phyloP scores from a whole-genome alignment of 75 land plant species.

The Gnetum montanum region DNA sequence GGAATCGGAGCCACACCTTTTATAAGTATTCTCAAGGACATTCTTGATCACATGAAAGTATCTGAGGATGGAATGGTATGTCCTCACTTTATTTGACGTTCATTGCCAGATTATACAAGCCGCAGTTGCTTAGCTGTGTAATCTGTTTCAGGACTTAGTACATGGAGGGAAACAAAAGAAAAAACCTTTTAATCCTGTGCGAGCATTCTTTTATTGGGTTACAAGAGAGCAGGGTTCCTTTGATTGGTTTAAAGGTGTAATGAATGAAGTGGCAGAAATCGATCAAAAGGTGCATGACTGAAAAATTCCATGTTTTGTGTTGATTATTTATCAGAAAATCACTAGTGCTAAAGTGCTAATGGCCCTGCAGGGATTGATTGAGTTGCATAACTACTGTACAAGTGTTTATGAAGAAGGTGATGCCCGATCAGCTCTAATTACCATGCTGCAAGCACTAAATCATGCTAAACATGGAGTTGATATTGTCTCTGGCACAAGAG shows the following conservation, averaged over 20 bases:
- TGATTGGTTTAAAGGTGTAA: slow-evolving; percentile 24
- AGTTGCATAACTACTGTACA: slow-evolving; percentile 96
- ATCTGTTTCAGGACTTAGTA: not conserved
- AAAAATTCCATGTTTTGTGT: not conserved
- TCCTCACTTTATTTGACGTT: slow-evolving; percentile 32
- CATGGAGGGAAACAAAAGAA: slow-evolving; percentile 5
- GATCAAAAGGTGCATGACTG: slow-evolving; percentile 16
- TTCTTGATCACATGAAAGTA: slow-evolving; percentile 28
- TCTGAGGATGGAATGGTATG: slow-evolving; percentile 10
- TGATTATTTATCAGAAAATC: not conserved
- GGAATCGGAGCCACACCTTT: slow-evolving; percentile 59
- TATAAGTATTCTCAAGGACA: slow-evolving; percentile 39
- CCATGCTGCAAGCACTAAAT: slow-evolving; percentile 90
- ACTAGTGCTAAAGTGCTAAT: too few species aligned
- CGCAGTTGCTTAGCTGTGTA: slow-evolving; percentile 7
- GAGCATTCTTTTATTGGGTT: slow-evolving; percentile 24
- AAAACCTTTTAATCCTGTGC: slow-evolving; percentile 7
- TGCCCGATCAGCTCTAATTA: slow-evolving; percentile 90
- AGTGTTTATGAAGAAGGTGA: slow-evolving; percentile 99
- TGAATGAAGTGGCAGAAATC: slow-evolving; percentile 21
- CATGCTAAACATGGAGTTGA: slow-evolving; percentile 97
- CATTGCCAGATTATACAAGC: slow-evolving; percentile 22
- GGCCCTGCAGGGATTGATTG: slow-evolving; percentile 76
- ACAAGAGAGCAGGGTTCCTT: slow-evolving; percentile 23
- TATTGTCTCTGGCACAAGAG: slow-evolving; percentile 92